phyloP scores from a whole-genome alignment of 352 stramenopile genomes.

The Globisporangium orthogonon region DNA sequence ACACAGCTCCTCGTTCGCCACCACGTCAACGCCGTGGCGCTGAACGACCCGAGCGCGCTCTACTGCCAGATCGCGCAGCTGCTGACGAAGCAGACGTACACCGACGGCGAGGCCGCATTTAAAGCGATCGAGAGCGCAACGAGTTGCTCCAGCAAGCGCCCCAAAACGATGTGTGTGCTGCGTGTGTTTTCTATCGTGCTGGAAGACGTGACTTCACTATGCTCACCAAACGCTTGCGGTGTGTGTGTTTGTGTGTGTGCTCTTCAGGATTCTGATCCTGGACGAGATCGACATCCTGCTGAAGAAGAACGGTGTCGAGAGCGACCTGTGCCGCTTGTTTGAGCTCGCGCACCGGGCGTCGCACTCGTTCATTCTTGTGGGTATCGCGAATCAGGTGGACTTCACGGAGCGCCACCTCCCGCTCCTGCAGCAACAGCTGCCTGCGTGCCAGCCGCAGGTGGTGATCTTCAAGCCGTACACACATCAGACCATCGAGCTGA shows the following conservation, averaged over 20 bases:
- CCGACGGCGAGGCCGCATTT: slow-evolving; percentile 42
- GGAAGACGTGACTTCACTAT: not conserved
- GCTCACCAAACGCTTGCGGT: not conserved
- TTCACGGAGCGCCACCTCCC: slow-evolving; percentile 77
- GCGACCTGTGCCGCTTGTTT: slow-evolving; percentile 69
- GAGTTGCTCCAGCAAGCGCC: slow-evolving; percentile 31
- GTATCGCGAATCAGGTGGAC: slow-evolving; percentile 82
- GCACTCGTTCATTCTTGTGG: slow-evolving; percentile 68
- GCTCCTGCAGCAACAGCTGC: slow-evolving; percentile 44
- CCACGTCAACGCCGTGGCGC: slow-evolving; percentile 71
- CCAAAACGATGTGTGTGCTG: slow-evolving; percentile 41
- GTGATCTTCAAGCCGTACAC: slow-evolving; percentile 80
- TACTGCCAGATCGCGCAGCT: slow-evolving; percentile 51
- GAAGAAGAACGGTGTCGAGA: slow-evolving; percentile 59
- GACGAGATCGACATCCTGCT: slow-evolving; percentile 79
- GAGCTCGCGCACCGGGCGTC: slow-evolving; percentile 55
- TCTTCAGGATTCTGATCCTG: slow-evolving; percentile 52
- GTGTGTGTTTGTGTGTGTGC: not conserved
- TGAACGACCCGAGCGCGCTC: slow-evolving; percentile 40
- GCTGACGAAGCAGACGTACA: slow-evolving; percentile 42
- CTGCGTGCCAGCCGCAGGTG: slow-evolving; percentile 44
- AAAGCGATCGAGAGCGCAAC: slow-evolving; percentile 56
- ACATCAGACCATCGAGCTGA: slow-evolving; percentile 71
- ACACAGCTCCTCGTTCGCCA: slow-evolving; percentile 33
- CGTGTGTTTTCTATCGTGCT: not conserved